Conservation (phyloP, 202 grass and related monocot genomes). For the Eragrostis tef region DNA sequence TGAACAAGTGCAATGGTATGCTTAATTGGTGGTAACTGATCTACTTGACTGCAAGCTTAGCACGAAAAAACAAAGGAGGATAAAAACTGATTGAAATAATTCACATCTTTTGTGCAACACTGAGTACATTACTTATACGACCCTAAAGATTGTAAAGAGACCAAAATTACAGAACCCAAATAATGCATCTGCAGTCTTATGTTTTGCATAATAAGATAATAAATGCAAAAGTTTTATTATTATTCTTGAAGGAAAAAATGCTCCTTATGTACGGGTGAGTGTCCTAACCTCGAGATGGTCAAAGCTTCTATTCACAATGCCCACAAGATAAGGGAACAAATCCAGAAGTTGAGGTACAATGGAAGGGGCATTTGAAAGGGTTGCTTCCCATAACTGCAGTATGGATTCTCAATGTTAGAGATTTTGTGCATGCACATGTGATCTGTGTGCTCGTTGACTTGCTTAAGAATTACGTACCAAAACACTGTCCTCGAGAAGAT, state of each 20-base stretch:
- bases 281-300: slow-evolving; percentile 87
- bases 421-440: slow-evolving; percentile 4
- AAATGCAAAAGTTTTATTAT: neutral
- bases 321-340: slow-evolving; percentile 87
- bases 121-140: slow-evolving; percentile 14
- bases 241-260: slow-evolving; percentile 32
- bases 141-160: neutral
- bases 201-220: slow-evolving; percentile 12
- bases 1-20: slow-evolving; percentile 19
- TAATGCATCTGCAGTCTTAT: neutral
- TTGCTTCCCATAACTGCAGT: slow-evolving; percentile 88
- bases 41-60: neutral
- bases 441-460: slow-evolving; percentile 15
- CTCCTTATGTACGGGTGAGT: neutral
- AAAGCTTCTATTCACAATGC: slow-evolving; percentile 85
- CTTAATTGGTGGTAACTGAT: slow-evolving; percentile 3
- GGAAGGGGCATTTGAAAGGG: slow-evolving; percentile 85
- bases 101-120: neutral
- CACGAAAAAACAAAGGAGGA: neutral
- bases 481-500: slow-evolving; percentile 96
- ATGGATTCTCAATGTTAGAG: slow-evolving; percentile 41
- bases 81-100: neutral
- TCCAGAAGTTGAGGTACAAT: slow-evolving; percentile 88
- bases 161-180: neutral
- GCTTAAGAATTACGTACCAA: slow-evolving; percentile 64